Percentiles rank a stretch among this genome's conserved stretches.
phyloP scores from a whole-genome alignment of 768 basidiomycete genomes.

The Hebeloma cylindrosporum region DNA sequence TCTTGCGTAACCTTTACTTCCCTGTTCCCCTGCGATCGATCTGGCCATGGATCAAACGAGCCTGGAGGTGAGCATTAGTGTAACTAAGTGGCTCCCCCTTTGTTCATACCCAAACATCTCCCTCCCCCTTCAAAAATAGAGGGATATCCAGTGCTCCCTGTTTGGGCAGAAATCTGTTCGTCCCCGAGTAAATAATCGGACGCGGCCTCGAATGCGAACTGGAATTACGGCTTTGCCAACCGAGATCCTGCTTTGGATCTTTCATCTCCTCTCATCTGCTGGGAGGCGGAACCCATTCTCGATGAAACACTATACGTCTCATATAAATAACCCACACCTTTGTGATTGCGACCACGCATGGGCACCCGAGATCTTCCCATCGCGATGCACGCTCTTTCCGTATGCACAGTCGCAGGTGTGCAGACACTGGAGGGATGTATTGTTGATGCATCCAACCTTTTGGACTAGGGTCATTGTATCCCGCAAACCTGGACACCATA shows the following conservation, averaged over 20 bases:
- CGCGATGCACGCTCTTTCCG: slow-evolving; percentile 2
- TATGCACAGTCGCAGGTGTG: slow-evolving; percentile 7
- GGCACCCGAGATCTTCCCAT: background rate
- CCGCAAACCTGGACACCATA: background rate
- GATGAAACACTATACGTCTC: background rate
- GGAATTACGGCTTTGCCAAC: slow-evolving; percentile 3
- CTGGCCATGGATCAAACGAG: too few species aligned
- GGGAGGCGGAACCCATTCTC: background rate
- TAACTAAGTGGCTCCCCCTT: too few species aligned
- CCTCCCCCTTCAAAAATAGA: too few species aligned
- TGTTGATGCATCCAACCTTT: slow-evolving; percentile 2
- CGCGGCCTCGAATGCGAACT: background rate
- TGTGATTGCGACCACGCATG: slow-evolving; percentile 2
- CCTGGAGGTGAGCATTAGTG: too few species aligned
- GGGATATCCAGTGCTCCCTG: background rate
- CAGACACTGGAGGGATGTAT: slow-evolving; percentile 1
- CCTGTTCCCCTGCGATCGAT: too few species aligned
- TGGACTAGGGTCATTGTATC: slow-evolving; percentile 8
- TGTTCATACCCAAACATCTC: too few species aligned
- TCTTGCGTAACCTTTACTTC: too few species aligned
- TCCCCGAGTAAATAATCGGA: background rate
- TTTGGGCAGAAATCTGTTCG: slow-evolving; percentile 1
- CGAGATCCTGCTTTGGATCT: slow-evolving; percentile 10
- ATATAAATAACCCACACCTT: too few species aligned
- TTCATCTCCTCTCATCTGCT: background rate